Base-by-base conservation (phyloP, 176 grass and related monocot species). In the Elaeis guineensis region DNA sequence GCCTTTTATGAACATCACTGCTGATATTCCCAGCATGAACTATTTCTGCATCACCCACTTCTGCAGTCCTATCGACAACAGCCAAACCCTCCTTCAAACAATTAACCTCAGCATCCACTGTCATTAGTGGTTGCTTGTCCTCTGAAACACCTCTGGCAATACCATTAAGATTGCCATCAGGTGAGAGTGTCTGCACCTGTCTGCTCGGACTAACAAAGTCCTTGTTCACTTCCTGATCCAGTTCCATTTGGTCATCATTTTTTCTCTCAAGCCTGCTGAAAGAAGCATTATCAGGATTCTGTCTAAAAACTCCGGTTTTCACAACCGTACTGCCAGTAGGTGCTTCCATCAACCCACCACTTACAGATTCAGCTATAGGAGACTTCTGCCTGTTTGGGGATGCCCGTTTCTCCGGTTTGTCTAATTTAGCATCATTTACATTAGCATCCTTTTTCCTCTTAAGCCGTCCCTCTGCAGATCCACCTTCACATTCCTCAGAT, bases 361-460 rank as follows among this genome's bases (percentile, higher is more conserved):
- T 67, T 16, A 59, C 51, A 18, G 65, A 78, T 66, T 14, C 71
- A 61, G 63, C 67, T 54, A 69, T 68, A 18, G n/a, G 72, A 63
- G 24, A 67, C 66, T 65, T 90, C 3, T 70, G 74, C 19, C 29
- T 66, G 67, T 25, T 28, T 64, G 90, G 90, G 58, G 35, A 14
- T 44, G 35, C 54, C 51, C 75, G 77, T 79, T 84, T 88, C 22
- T 61, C 63, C 57, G 58, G 58, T 57, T 62, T 77, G 44, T 25
- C 30, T 12, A 52, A 59, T 64, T 71, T 76, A 61, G 21, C 68
- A 72, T 79, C 54, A 59, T 18, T 49, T 23, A 49, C 81, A 72
- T 39, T 12, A 79, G 63, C 35, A 72, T 61, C 54, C 72, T 23
- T 54, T 64, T 79, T 88, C 57, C 79, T 72, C 67, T 83, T 79